phyloP scores from a whole-genome alignment of 805 yeast species.

The Limtongia smithiae region DNA sequence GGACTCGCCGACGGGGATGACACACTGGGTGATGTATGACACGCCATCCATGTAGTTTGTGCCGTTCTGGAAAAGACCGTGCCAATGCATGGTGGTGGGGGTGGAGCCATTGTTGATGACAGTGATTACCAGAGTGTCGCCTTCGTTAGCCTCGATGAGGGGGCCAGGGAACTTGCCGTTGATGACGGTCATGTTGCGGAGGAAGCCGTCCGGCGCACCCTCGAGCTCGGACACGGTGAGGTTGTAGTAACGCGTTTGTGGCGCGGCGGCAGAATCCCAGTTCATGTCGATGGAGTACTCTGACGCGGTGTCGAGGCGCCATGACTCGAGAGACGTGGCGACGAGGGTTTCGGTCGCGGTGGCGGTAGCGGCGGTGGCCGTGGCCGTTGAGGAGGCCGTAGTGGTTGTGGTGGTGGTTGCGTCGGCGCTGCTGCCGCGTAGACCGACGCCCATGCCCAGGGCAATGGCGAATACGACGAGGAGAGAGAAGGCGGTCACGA shows the following conservation, averaged over 20 bases:
- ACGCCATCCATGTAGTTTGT: constrained; percentile 86
- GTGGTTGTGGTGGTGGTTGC: not conserved
- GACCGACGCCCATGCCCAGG: constrained; percentile 25
- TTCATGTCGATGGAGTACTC: constrained; percentile 10
- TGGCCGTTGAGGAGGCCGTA: not conserved
- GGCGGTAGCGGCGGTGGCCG: not conserved
- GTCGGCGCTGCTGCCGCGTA: constrained; percentile 8
- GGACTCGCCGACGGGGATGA: constrained; percentile 71
- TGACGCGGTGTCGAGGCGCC: constrained; percentile 26
- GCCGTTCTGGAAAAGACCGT: constrained; percentile 81
- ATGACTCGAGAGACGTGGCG: not conserved
- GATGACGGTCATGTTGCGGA: constrained; percentile 54
- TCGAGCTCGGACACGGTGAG: constrained; percentile 40
- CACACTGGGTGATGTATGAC: constrained; percentile 80
- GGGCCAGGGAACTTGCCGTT: constrained; percentile 85
- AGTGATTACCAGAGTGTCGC: constrained; percentile 69
- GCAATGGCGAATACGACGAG: constrained; percentile 21
- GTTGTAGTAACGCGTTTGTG: constrained; percentile 35
- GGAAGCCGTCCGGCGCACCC: constrained; percentile 57
- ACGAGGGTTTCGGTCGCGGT: not conserved
- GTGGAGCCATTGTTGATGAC: constrained; percentile 66
- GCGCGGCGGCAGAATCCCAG: constrained; percentile 24
- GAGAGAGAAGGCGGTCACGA: not conserved
- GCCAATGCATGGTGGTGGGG: constrained; percentile 83
- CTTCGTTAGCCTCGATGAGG: constrained; percentile 63